Evolutionary conservation across 75 land plant genomes (phyloP).

Genomic region (Pinus taeda): DNA sequence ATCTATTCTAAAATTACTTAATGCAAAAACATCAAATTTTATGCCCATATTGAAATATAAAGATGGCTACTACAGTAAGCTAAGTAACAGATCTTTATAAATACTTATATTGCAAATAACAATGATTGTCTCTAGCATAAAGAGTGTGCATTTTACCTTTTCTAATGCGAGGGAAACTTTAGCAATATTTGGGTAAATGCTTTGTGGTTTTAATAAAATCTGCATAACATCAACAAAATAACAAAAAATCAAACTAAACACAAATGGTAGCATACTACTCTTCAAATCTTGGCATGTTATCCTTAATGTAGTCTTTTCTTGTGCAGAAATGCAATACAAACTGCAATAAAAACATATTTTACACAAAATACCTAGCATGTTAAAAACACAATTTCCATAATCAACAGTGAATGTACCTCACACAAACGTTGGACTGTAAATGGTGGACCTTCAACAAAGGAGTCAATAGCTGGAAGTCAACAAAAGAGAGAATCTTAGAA

Average conservation of each 20-base stretch:
- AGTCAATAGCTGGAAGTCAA: constrained; percentile 49
- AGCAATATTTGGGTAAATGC: constrained; percentile 8
- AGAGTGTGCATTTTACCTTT: background rate
- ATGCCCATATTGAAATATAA: too few species aligned
- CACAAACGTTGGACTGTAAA: constrained; percentile 90
- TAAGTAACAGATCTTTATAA: too few species aligned
- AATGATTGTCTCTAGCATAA: background rate
- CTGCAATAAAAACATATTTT: too few species aligned
- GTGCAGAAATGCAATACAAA: too few species aligned
- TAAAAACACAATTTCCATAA: background rate
- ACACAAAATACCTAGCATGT: background rate
- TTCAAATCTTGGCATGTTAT: background rate
- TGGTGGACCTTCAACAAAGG: constrained; percentile 82
- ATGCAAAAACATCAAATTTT: too few species aligned
- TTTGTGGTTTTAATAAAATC: constrained; percentile 7
- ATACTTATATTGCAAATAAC: background rate
- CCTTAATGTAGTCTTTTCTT: too few species aligned
- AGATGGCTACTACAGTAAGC: too few species aligned
- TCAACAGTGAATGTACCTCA: constrained; percentile 50
- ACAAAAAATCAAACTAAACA: background rate
- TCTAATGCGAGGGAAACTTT: constrained; percentile 8
- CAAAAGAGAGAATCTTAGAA: background rate
- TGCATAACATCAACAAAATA: background rate
- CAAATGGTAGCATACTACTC: background rate
- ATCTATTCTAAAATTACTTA: background rate